Conservation (phyloP, 805 yeast species). For the Lipomyces yamadae region DNA sequence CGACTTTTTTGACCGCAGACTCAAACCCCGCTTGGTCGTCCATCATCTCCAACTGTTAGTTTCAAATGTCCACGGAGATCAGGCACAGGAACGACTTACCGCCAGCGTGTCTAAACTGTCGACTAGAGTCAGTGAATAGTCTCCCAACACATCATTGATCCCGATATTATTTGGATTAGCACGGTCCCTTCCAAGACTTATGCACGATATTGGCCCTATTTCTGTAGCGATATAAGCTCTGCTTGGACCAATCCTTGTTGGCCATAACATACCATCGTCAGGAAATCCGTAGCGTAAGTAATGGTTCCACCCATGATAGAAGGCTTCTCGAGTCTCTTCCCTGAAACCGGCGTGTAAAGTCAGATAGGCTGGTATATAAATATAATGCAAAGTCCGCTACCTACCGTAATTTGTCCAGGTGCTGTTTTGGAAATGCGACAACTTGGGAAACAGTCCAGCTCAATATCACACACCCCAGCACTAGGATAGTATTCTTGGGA, state of each 20-base stretch:
- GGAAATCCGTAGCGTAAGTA: constrained; percentile 78
- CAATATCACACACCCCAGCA: constrained; percentile 15
- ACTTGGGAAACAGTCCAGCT: constrained; percentile 5
- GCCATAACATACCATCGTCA: constrained; percentile 56
- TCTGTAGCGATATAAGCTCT: constrained; percentile 44
- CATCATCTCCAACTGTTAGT: constrained; percentile 44
- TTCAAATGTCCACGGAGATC: not conserved
- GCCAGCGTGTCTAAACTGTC: constrained; percentile 83
- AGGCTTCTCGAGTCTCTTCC: constrained; percentile 49
- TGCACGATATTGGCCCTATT: constrained; percentile 73
- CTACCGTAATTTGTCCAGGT: constrained; percentile 27
- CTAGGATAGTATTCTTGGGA: constrained; percentile 10
- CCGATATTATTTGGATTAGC: constrained; percentile 58
- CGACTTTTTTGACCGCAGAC: constrained; percentile 51
- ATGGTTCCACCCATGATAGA: constrained; percentile 74
- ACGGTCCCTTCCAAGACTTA: constrained; percentile 67
- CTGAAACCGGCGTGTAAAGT: constrained; percentile 12
- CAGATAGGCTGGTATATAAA: not conserved
- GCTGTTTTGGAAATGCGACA: constrained; percentile 28
- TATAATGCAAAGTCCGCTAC: not conserved
- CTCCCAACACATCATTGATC: constrained; percentile 84
- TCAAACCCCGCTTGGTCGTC: constrained; percentile 64
- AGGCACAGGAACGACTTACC: constrained; percentile 44
- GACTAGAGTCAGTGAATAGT: constrained; percentile 74
- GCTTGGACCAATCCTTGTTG: not conserved